phyloP scores from a whole-genome alignment of 192 early-diverging fungal species.

The Neocallimastix lanati region DNA sequence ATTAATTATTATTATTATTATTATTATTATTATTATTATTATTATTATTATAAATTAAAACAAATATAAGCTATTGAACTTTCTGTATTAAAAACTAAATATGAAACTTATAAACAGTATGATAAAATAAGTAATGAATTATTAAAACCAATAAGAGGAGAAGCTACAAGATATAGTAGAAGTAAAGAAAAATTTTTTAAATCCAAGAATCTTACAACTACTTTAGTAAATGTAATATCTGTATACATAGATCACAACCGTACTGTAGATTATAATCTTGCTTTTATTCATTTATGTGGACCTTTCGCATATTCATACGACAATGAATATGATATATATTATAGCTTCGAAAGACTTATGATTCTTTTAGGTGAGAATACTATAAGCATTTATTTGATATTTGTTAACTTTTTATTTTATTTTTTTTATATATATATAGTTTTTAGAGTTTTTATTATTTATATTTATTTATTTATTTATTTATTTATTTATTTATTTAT shows the following conservation, averaged over 20 bases:
- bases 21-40: conserved; percentile 2
- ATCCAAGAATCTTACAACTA: neutral
- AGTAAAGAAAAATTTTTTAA: conserved; percentile 9
- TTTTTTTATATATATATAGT: too few species aligned
- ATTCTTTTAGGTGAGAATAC: conserved; percentile 29
- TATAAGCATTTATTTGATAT: too few species aligned
- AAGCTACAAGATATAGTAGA: conserved; percentile 39
- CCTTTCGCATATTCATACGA: conserved; percentile 64
- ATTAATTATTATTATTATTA: too few species aligned
- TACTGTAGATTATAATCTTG: conserved; percentile 53
- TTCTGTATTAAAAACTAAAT: conserved; percentile 30
- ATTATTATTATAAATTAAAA: neutral
- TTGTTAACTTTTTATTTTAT: too few species aligned
- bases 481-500: too few species aligned
- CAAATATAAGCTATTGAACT: conserved; percentile 40
- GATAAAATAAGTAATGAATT: conserved; percentile 47
- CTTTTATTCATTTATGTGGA: conserved; percentile 55
- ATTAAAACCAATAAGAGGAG: conserved; percentile 61
- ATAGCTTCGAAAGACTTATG: conserved; percentile 62
- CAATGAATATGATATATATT: conserved; percentile 60
- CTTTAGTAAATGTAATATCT: conserved; percentile 57
- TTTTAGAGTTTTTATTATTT: too few species aligned
- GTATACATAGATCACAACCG: conserved; percentile 66
- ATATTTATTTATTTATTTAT: too few species aligned
- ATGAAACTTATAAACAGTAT: conserved; percentile 45